phyloP scores from a whole-genome alignment of 352 stramenopile genomes.

The Phytophthora vignae region DNA sequence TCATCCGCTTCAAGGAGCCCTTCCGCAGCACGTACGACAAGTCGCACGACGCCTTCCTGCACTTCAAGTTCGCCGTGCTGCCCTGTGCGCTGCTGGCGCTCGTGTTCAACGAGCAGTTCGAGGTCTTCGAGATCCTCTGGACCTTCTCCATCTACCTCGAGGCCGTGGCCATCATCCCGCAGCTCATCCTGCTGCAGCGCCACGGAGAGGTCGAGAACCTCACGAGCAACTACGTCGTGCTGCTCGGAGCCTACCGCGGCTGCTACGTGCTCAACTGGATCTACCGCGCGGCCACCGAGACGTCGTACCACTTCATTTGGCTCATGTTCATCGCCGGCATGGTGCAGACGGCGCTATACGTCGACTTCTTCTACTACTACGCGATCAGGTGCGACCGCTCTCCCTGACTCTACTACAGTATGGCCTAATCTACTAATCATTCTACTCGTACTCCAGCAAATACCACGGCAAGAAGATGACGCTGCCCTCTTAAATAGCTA shows the following conservation, averaged over 20 bases:
- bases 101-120: slow-evolving; percentile 94
- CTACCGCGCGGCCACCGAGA: slow-evolving; percentile 96
- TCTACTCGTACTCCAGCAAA: slow-evolving; percentile 59
- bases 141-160: slow-evolving; percentile 99
- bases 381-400: slow-evolving; percentile 76
- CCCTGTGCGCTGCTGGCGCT: slow-evolving; percentile 96
- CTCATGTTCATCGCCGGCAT: slow-evolving; percentile 99
- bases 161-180: slow-evolving; percentile 98
- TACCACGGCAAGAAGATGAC: slow-evolving; percentile 93
- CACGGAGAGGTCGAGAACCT: slow-evolving; percentile 99
- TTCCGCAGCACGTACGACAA: slow-evolving; percentile 99
- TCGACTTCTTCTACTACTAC: slow-evolving; percentile 99
- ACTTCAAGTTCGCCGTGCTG: slow-evolving; percentile 97
- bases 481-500: slow-evolving; percentile 74
- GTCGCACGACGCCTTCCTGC: slow-evolving; percentile 99
- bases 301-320: slow-evolving; percentile 98
- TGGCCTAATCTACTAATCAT: slow-evolving; percentile 4
- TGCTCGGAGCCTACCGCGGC: slow-evolving; percentile 97
- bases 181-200: slow-evolving; percentile 99
- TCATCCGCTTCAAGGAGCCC: slow-evolving; percentile 96
- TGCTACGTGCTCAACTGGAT: slow-evolving; percentile 99
- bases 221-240: slow-evolving; percentile 99
- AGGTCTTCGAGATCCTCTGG: slow-evolving; percentile 96
- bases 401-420: not conserved
- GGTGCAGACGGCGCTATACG: slow-evolving; percentile 99